Evolutionary conservation across 306 rosid species (phyloP).

Genomic region (Erythrophleum fordii): DNA sequence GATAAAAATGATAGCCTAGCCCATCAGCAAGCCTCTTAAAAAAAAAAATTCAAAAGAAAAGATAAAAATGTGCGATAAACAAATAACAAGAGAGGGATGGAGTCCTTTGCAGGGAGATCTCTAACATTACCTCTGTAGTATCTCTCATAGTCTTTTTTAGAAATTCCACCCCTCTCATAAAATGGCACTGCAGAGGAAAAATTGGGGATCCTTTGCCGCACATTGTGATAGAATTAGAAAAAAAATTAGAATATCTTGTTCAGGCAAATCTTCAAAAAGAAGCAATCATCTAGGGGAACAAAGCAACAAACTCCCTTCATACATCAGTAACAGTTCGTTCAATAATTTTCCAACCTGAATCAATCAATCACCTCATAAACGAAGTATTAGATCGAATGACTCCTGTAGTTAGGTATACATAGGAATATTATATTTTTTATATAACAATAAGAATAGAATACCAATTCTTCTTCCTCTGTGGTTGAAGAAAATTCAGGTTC

Average conservation of each 20-base stretch:
- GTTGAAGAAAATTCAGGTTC: conserved; percentile 54
- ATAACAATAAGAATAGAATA: conserved; percentile 50
- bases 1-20: no score
- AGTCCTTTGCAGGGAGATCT: no score
- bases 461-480: conserved; percentile 56
- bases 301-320: conserved; percentile 42
- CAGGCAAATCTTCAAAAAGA: conserved; percentile 28
- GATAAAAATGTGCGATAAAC: no score
- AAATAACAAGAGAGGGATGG: no score
- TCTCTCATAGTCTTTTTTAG: no score
- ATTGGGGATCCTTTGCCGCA: no score
- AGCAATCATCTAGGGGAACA: conserved; percentile 42
- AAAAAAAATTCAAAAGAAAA: no score
- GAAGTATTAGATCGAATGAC: conserved; percentile 50
- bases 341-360: conserved; percentile 63
- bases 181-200: no score
- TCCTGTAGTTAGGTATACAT: conserved; percentile 57
- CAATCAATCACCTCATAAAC: conserved; percentile 50
- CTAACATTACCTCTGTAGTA: no score
- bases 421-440: conserved; percentile 24
- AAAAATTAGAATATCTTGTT: conserved; percentile 31
- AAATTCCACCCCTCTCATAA: no score
- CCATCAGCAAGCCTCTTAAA: no score
- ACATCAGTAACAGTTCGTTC: conserved; percentile 49
- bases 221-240: neutral